Base-by-base conservation (phyloP, 148 eudicot genomes). In the Vaccinium macrocarpon region DNA sequence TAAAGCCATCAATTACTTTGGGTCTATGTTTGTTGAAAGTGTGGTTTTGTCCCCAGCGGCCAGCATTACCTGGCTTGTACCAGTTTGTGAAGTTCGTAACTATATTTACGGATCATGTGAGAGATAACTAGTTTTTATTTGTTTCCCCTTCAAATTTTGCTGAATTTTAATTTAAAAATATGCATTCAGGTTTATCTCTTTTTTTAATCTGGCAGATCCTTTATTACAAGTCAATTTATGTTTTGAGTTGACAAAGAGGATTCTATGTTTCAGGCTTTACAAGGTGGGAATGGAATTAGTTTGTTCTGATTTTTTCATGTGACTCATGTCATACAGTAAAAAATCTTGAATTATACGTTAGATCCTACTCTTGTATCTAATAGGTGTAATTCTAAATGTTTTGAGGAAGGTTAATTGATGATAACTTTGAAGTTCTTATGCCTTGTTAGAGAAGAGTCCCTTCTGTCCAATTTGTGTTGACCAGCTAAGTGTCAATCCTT, bases 11-110 rank as follows among this genome's bases (percentile, higher is more conserved):
- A 32, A 56, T 25, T 74, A 38, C 78, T 14, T 13, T 46, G 74
- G 23, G 25, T 42, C 66, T 18, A 15, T 55, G 38, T 38, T 56
- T 62, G 12, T 62, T 62, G 27, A 62, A 62, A 21, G 68, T n/a
- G 27, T 62, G 68, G 56, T 84, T 64, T 79, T 56, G 61, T 42
- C 75, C 76, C 68, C 57, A 53, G 32, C 16, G 35, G 68, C 68
- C 57, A 53, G 32, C 16, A 56, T 52, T 21, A 9, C 19, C 13
- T 66, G 76, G 21, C 57, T 29, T 81, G 48, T 66, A 2, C 11
- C 16, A 5, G 0, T n/a, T 16, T 18, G 46, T 62, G 50, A 23
- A 2, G 23, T 23, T 9, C 38, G 25, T 49, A 14, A 9, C n/a
- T 66, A 62, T 19, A n/a, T 46, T 64, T 81, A 3, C 29, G 46